A percentile compares a stretch with the other conserved stretches of the same genome.
Evolutionary conservation across 140 eudicot genomes (phyloP).

Genomic region (Stevia rebaudiana): DNA sequence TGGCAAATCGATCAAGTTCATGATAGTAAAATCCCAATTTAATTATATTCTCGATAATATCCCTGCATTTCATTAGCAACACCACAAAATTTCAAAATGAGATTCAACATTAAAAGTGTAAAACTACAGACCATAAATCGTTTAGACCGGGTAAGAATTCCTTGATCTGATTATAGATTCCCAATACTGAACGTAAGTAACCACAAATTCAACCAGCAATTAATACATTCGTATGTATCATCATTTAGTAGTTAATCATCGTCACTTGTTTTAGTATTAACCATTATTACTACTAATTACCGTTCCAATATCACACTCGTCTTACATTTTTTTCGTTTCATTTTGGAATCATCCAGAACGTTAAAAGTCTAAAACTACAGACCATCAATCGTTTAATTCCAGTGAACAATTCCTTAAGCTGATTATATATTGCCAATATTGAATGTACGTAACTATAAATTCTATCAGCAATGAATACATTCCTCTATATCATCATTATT

Average conservation of each 20-base stretch:
- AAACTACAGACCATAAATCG: background rate
- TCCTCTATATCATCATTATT: slow-evolving; percentile 1
- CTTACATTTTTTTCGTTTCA: background rate
- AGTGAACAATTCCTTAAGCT: background rate
- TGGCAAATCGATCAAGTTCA: slow-evolving; percentile 83
- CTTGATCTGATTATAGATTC: background rate
- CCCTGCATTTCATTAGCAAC: slow-evolving; percentile 48
- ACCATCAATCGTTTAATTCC: background rate
- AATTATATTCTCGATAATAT: slow-evolving; percentile 72
- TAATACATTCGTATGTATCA: background rate
- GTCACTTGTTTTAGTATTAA: background rate
- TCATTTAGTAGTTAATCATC: background rate
- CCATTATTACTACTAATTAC: background rate
- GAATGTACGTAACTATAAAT: background rate
- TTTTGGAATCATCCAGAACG: background rate
- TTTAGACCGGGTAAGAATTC: background rate
- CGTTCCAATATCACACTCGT: background rate
- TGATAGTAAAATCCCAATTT: slow-evolving; percentile 79
- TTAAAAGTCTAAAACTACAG: background rate
- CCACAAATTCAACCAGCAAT: background rate
- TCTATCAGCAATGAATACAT: background rate
- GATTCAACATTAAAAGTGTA: background rate
- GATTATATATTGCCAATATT: slow-evolving; percentile 1
- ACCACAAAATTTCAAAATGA: slow-evolving; percentile 1
- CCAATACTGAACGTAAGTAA: background rate